Evolutionary conservation across 2,329 filamentous ascomycete genomes (phyloP).

Genomic region (Didymellaceae sp.): DNA sequence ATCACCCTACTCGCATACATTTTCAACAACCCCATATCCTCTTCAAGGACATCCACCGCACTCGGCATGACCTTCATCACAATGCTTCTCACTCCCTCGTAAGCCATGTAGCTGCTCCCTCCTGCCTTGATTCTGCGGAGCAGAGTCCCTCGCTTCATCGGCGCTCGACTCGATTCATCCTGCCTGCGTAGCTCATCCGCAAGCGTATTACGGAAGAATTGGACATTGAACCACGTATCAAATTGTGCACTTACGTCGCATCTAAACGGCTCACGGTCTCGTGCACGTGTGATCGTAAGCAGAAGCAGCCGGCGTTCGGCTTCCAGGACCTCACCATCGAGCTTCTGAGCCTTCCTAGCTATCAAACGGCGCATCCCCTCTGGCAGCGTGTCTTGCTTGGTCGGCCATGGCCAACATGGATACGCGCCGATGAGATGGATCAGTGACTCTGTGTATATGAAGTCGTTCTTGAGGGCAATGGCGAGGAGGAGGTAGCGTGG

Average conservation of each 20-base stretch:
- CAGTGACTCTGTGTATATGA: constrained; percentile 47
- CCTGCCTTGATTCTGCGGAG: constrained; percentile 39
- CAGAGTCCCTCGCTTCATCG: constrained; percentile 28
- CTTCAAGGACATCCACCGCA: constrained; percentile 2
- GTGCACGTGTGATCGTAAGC: constrained; percentile 20
- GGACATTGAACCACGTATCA: constrained; percentile 37
- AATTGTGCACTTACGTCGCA: not conserved
- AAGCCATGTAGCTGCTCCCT: constrained; percentile 36
- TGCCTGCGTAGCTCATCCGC: constrained; percentile 22
- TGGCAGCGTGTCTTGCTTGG: constrained; percentile 12
- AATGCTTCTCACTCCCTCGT: constrained; percentile 27
- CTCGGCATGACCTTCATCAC: constrained; percentile 23
- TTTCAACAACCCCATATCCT: constrained; percentile 1
- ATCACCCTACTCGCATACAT: constrained; percentile 21
- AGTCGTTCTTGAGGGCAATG: constrained; percentile 30
- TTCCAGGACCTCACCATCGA: constrained; percentile 19
- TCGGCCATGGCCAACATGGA: constrained; percentile 22
- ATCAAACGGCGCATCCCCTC: constrained; percentile 18
- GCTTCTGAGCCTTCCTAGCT: constrained; percentile 8
- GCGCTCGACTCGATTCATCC: not conserved
- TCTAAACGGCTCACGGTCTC: not conserved
- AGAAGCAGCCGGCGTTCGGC: constrained; percentile 30
- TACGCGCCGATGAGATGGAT: constrained; percentile 46
- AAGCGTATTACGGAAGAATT: constrained; percentile 43
- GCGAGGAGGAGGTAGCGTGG: constrained; percentile 43